Evolutionary conservation across 2,329 filamentous ascomycete species (phyloP).

Genomic region (Colletotrichum tofieldiae): DNA sequence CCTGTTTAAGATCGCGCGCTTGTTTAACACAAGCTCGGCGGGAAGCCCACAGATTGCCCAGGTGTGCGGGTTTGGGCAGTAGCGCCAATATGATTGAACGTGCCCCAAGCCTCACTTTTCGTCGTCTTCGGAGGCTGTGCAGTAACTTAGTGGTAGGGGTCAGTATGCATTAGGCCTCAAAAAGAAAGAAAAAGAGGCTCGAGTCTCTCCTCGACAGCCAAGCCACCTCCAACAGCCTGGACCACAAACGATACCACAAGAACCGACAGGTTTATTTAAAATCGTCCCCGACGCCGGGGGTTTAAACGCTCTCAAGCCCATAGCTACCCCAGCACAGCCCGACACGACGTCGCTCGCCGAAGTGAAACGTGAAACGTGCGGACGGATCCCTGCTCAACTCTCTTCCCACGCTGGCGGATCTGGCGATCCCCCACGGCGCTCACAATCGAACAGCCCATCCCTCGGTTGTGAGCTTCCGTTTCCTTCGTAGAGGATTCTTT

Average conservation of each 20-base stretch:
- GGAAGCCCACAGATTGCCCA: conserved; percentile 9
- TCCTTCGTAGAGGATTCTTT: neutral
- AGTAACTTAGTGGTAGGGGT: neutral
- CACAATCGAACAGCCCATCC: neutral
- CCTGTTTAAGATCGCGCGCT: conserved; percentile 14
- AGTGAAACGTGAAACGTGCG: conserved; percentile 43
- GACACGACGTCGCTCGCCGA: conserved; percentile 40
- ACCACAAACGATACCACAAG: neutral
- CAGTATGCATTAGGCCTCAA: neutral
- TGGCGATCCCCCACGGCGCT: conserved; percentile 27
- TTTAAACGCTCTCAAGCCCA: conserved; percentile 17
- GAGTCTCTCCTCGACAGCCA: conserved; percentile 17
- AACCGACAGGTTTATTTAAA: conserved; percentile 21
- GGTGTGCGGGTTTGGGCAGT: neutral
- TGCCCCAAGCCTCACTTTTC: neutral
- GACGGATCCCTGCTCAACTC: conserved; percentile 40
- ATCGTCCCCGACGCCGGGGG: conserved; percentile 23
- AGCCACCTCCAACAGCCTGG: conserved; percentile 17
- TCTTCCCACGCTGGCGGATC: conserved; percentile 24
- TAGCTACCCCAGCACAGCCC: conserved; percentile 12
- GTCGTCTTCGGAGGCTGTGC: neutral
- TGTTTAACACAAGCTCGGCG: conserved; percentile 25
- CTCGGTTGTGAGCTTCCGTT: conserved; percentile 6
- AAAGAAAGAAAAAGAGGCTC: neutral
- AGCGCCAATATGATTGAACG: neutral